Evolutionary conservation across 495 filamentous ascomycete genomes (phyloP), one percentile per base, ranked within the genome.

Genomic region (Annulohypoxylon stygium): DNA sequence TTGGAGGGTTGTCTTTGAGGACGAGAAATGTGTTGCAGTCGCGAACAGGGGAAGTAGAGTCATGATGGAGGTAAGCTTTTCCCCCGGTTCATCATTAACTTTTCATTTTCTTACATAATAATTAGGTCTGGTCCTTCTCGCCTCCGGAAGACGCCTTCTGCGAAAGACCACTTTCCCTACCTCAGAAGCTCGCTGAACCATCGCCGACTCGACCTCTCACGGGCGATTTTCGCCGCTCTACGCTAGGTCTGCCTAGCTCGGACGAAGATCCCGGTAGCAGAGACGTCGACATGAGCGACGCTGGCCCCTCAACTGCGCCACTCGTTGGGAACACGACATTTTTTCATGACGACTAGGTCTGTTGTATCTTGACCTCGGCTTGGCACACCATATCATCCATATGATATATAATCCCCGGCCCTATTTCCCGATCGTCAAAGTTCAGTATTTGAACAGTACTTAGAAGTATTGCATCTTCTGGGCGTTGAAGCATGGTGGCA

Each of bases 1-100:
- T 2, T 99, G 96, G 96, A 87, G 97, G 58, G 96, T 98, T 30
- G 97, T 96, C 1, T 98, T 99, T 79, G 96, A 99, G 78, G 95
- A 97, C 58, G 97, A 99, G 81, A 98, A 97, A 78, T 95, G 94
- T 61, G 94, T 99, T 16, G 94, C 98, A 41, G 94, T 99, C 88
- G 95, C 96, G 2, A 91, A 91, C 73, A 87, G 96, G 65, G 88
- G 87, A 26, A 88, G 88, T 53, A 88, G 93, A 62, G 98, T 97
- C 1, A 91, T 98, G 63, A 99, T 99, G 96, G 96, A 99, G 91
- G 96, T 97, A 79, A 85, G 85, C 50, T 36, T 39, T n/a, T 3
- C 39, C 39, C 53, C 51, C n/a, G 53, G 6, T 55, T 33, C 61
- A 48, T 65, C 67, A 63, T 48, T 65, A 67, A 63, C 76, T 45